phyloP scores from a whole-genome alignment of 805 yeast species.

The Wickerhamiella domercqiae region DNA sequence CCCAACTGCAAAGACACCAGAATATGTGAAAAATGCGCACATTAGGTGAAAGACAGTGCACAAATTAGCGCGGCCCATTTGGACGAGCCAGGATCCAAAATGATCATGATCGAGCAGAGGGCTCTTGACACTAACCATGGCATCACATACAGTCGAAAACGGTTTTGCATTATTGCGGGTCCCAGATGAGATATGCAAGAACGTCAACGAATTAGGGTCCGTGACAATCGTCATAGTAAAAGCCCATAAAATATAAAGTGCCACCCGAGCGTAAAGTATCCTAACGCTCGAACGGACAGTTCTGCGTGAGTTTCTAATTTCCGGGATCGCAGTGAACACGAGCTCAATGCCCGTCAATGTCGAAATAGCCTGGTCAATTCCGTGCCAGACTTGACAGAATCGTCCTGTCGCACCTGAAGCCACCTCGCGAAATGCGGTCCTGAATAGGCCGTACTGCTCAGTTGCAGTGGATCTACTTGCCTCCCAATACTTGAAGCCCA shows the following conservation, averaged over 20 bases:
- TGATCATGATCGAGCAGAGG: not conserved
- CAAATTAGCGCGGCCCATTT: conserved; percentile 2
- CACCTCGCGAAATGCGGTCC: not conserved
- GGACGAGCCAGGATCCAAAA: conserved; percentile 5
- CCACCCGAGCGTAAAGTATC: conserved; percentile 5
- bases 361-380: conserved; percentile 3
- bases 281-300: conserved; percentile 7
- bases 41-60: conserved; percentile 7
- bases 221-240: conserved; percentile 9
- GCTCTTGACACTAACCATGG: not conserved
- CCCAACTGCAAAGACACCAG: conserved; percentile 7
- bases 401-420: conserved; percentile 4
- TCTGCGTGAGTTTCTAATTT: conserved; percentile 15
- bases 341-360: conserved; percentile 9
- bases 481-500: conserved; percentile 62
- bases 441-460: conserved; percentile 3
- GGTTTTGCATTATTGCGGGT: not conserved
- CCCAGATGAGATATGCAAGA: not conserved
- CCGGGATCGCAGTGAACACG: conserved; percentile 12
- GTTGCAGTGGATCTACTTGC: not conserved
- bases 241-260: conserved; percentile 4
- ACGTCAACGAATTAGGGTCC: conserved; percentile 1
- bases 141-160: not conserved
- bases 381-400: conserved; percentile 7
- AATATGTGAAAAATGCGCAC: conserved; percentile 8